Evolutionary conservation across 1,284 basidiomycete genomes (phyloP), one percentile per base, ranked within the genome.

Genomic region (Ustilago loliicola): DNA sequence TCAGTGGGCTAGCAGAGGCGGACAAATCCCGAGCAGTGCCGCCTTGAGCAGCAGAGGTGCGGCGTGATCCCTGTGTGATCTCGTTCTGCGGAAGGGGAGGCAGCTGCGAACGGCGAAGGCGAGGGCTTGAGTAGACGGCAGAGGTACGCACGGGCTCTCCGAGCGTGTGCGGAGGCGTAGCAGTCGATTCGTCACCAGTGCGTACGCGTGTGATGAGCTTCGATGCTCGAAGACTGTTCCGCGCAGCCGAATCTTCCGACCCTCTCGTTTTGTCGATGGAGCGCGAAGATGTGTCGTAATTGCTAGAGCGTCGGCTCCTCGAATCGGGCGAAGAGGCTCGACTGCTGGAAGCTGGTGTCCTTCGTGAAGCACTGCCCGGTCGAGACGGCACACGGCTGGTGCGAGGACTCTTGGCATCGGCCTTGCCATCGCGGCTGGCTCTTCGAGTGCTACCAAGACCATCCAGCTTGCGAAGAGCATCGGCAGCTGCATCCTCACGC

Each of bases 401-500:
- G 38, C 80, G 66, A 21, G 81, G 81, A 52, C 80, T 80, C 45
- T 72, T 75, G n/a, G 62, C 25, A 19, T 78, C 78, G 29, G 52
- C 17, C 21, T 68, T 69, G 34, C 66, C 65, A 27, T 82, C 79
- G 13, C 77, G 66, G 38, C 77, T 82, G 23, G 61, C 59, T 48
- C 80, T 61, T 0, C 83, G 60, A 48, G 77, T 94, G 7, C 91
- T 91, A 3, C 91, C 91, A 15, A 98, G 87, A 0, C 96, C 96
- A 82, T 99, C 97, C 27, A 99, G 88, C 87, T 97, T 97, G 62
- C 96, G 91, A 56, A 99, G 89, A 4, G 94, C 94, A 83, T 97
- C 95, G 3, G 91, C 93, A 1, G 96, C 96, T 19, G 92, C 92
- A 72, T 94, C 92, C 81, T 96, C 78, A 9, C 93, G 72, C 72